phyloP scores from a whole-genome alignment of 2,329 filamentous ascomycete genomes.

The Bipolaris zeicola region DNA sequence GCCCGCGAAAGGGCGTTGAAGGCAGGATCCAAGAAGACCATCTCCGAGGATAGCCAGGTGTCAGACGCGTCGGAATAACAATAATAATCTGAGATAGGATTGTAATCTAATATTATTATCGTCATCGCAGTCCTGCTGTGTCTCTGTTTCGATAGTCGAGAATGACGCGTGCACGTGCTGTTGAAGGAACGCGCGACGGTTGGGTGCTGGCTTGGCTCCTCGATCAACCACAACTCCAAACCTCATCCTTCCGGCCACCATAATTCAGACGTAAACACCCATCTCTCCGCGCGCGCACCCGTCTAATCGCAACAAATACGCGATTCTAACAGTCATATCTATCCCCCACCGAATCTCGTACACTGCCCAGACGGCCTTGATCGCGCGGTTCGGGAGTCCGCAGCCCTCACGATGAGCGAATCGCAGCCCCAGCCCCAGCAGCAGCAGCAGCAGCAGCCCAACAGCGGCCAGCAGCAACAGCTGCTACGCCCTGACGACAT shows the following conservation, averaged over 20 bases:
- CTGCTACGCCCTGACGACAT: slow-evolving; percentile 45
- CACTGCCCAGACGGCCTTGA: not conserved
- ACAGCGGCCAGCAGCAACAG: slow-evolving; percentile 29
- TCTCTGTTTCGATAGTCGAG: not conserved
- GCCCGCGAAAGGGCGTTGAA: slow-evolving; percentile 34
- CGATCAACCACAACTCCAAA: slow-evolving; percentile 9
- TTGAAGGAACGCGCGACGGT: slow-evolving; percentile 13
- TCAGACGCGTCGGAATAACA: slow-evolving; percentile 2
- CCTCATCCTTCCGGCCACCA: slow-evolving; percentile 14
- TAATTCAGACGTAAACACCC: not conserved
- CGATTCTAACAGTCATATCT: not conserved
- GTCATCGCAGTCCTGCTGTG: not conserved
- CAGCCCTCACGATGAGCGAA: slow-evolving; percentile 40
- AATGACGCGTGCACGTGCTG: slow-evolving; percentile 24
- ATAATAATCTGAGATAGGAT: not conserved
- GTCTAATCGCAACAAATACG: slow-evolving; percentile 1
- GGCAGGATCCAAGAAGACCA: slow-evolving; percentile 6
- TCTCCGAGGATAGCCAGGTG: not conserved
- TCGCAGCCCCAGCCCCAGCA: slow-evolving; percentile 35
- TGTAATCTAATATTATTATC: not conserved
- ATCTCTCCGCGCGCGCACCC: not conserved
- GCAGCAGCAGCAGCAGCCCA: slow-evolving; percentile 33
- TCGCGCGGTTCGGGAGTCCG: slow-evolving; percentile 19
- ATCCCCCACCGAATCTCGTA: not conserved
- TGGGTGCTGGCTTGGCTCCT: slow-evolving; percentile 8